Evolutionary conservation across 176 grass and related monocot genomes (phyloP).

Genomic region (Canna indica): DNA sequence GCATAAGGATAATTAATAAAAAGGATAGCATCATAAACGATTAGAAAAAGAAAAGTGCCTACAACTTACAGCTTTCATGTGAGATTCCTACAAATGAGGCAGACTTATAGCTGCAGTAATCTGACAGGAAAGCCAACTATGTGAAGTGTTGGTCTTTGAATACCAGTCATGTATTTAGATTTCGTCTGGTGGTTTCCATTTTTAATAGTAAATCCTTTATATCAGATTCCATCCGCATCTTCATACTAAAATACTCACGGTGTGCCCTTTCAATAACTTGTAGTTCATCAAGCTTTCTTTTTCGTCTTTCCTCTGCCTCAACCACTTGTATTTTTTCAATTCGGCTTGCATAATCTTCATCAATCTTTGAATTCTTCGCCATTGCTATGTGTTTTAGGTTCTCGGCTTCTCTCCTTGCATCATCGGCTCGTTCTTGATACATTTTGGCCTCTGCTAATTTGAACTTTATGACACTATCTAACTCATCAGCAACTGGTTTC

Average conservation of each 20-base stretch:
- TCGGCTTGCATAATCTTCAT: slow-evolving; percentile 57
- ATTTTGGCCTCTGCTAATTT: slow-evolving; percentile 85
- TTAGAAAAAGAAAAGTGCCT: neutral
- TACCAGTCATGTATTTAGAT: slow-evolving; percentile 26
- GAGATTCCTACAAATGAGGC: slow-evolving; percentile 8
- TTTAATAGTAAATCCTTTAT: slow-evolving; percentile 79
- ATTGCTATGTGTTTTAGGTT: slow-evolving; percentile 38
- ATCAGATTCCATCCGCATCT: slow-evolving; percentile 70
- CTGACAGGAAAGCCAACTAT: slow-evolving; percentile 1
- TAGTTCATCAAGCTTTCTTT: slow-evolving; percentile 64
- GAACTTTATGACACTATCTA: slow-evolving; percentile 67
- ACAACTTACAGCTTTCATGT: slow-evolving; percentile 12
- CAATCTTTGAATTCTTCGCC: slow-evolving; percentile 44
- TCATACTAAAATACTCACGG: slow-evolving; percentile 58
- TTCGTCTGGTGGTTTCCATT: slow-evolving; percentile 70
- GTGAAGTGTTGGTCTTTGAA: neutral
- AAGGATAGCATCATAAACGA: slow-evolving; percentile 1
- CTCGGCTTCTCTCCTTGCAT: slow-evolving; percentile 58
- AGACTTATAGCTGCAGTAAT: slow-evolving; percentile 3
- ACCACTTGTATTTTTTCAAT: slow-evolving; percentile 37
- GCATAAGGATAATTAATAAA: neutral
- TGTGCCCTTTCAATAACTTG: slow-evolving; percentile 55
- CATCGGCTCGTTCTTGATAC: slow-evolving; percentile 88
- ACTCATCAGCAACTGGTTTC: slow-evolving; percentile 59
- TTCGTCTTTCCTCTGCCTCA: slow-evolving; percentile 63